Conservation (phyloP, 805 yeast species). For the Alloascoidea hylecoeti region DNA sequence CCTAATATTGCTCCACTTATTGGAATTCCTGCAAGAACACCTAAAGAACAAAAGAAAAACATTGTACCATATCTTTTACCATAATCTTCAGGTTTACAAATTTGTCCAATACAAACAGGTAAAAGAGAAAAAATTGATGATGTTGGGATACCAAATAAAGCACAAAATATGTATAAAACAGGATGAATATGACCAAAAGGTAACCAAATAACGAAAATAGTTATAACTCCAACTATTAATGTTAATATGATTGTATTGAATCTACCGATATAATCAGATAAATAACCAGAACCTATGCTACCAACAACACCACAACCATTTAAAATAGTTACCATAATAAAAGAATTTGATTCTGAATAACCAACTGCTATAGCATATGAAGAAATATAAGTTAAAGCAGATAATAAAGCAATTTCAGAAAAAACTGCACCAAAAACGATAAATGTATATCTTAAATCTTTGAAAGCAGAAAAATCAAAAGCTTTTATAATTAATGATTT, state of each 20-base stretch:
- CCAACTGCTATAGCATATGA: conserved; percentile 39
- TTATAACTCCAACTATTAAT: conserved; percentile 13
- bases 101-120: conserved; percentile 46
- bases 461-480: conserved; percentile 24
- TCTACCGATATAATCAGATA: conserved; percentile 33
- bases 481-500: conserved; percentile 15
- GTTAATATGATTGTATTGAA: conserved; percentile 34
- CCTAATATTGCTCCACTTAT: conserved; percentile 31
- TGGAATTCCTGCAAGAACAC: conserved; percentile 32
- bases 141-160: conserved; percentile 38
- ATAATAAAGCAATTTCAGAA: conserved; percentile 31
- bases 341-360: conserved; percentile 24
- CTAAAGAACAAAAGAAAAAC: conserved; percentile 41
- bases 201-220: conserved; percentile 25
- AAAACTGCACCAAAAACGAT: conserved; percentile 28
- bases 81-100: conserved; percentile 37
- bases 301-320: conserved; percentile 27
- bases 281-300: conserved; percentile 27
- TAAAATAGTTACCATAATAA: conserved; percentile 29
- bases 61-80: conserved; percentile 43
- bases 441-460: conserved; percentile 27
- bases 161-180: conserved; percentile 29
- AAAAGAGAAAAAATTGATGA: conserved; percentile 42
- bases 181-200: conserved; percentile 23
- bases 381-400: conserved; percentile 33